Evolutionary conservation across 768 basidiomycete species (phyloP), one percentile per base, ranked within the genome.

Genomic region (Agaricus subrufescens): DNA sequence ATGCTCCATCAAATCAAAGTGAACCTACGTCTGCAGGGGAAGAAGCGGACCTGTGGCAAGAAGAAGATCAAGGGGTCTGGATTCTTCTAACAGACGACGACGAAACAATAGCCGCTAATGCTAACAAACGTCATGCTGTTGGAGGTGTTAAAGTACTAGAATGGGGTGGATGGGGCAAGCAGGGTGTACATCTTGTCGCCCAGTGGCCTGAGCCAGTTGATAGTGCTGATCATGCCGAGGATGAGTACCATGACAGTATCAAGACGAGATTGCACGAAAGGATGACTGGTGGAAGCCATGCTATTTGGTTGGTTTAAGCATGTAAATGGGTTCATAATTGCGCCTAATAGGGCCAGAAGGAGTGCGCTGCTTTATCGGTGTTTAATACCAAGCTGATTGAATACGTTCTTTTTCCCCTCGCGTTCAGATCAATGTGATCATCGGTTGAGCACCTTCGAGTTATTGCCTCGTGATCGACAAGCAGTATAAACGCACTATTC

Each of bases 81-180:
- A 73, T 82, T 14, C 52, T 79, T 0, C 66, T 82, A 0, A 81
- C 80, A 7, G 79, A 82, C 58, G 80, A 81, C 53, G 72, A 75
- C 46, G 72, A 76, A 46, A 58, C 62, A 12, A 65, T 66, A 2
- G 65, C 64, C 54, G 48, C 48, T 9, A 14, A 40, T 6, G 30
- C 55, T 47, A 30, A 45, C 46, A 61, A 52, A 30, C 52, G 12
- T 58, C 58, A 46, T n/a, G 67, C 68, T 14, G 69, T 62, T 1
- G 69, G 70, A 11, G 78, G 74, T 14, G 71, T 81, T 14, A 66
- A 74, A 7, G 73, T 82, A 15, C 59, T 81, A 42, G 79, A 82
- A 60, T 81, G 78, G 77, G 67, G 78, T 65, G 78, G 78, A 6
- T 76, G 72, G 72, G 69, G 65, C 5, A 71, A 58, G 29, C 71